phyloP scores from a whole-genome alignment of 2,329 filamentous ascomycete species.

The Scolecobasidium constrictum region DNA sequence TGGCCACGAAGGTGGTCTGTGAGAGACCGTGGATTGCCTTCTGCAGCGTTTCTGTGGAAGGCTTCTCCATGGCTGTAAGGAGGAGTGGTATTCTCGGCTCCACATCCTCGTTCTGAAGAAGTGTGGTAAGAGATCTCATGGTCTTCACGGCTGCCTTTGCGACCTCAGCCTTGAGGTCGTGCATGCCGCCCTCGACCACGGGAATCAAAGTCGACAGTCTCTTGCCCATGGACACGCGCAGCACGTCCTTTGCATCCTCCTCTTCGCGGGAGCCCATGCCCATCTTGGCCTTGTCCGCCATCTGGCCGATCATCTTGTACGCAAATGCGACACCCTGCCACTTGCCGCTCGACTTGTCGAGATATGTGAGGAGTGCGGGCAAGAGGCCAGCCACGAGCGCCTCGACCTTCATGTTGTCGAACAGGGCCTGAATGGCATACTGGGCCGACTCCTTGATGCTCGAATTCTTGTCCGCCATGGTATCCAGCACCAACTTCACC shows the following conservation, averaged over 20 bases:
- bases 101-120: conserved; percentile 95
- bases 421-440: conserved; percentile 86
- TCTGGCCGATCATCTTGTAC: conserved; percentile 73
- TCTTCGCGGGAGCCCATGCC: conserved; percentile 75
- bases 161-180: conserved; percentile 82
- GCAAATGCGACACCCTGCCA: conserved; percentile 95
- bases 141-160: conserved; percentile 80
- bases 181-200: conserved; percentile 85
- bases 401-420: conserved; percentile 68
- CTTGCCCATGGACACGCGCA: conserved; percentile 83
- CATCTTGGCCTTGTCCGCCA: conserved; percentile 91
- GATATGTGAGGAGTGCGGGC: conserved; percentile 62
- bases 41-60: conserved; percentile 75
- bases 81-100: conserved; percentile 83
- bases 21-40: conserved; percentile 96
- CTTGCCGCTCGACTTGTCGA: conserved; percentile 77
- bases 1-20: conserved; percentile 95
- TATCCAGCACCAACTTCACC: conserved; percentile 65
- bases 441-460: conserved; percentile 86
- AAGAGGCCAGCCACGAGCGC: conserved; percentile 73
- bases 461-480: conserved; percentile 77
- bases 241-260: conserved; percentile 75
- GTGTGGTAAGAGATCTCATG: conserved; percentile 80
- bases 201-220: conserved; percentile 82
- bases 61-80: conserved; percentile 90